These are phyloP conservation scores for Umbilicus rupestris DNA, from an alignment of 164 flowering plant genomes.

Conservation along the genomic window DNA sequence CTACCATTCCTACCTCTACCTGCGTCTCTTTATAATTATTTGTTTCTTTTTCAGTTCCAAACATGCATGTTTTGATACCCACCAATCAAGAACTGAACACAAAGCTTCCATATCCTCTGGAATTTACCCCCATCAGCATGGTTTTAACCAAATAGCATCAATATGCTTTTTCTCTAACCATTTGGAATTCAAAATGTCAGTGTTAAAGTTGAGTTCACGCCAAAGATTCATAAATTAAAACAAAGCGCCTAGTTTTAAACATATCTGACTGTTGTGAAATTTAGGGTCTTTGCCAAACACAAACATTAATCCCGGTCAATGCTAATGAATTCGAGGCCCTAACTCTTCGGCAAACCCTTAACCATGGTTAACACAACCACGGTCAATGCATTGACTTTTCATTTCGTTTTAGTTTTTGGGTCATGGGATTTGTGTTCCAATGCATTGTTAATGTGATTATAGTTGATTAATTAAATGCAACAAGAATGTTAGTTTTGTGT, in stretches of 20 bases:
- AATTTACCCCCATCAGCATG: too few species aligned
- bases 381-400: constrained; percentile 8
- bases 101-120: too few species aligned
- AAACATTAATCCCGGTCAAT: constrained; percentile 2
- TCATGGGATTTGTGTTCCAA: neutral
- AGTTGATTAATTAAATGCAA: neutral
- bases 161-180: too few species aligned
- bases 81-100: too few species aligned
- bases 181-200: neutral
- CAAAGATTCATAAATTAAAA: neutral
- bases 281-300: neutral
- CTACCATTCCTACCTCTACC: too few species aligned
- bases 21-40: too few species aligned
- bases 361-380: constrained; percentile 6
- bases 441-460: neutral
- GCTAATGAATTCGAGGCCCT: neutral
- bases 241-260: neutral
- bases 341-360: neutral
- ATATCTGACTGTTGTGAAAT: neutral
- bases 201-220: neutral
- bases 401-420: neutral
- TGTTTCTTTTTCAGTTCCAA: too few species aligned
- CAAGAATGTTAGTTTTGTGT: neutral
- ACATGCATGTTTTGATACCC: too few species aligned
- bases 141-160: too few species aligned